Percentiles rank a stretch among this genome's conserved stretches.
Evolutionary conservation across 805 yeast species (phyloP).

Genomic region (Kluyveromyces nonfermentans): DNA sequence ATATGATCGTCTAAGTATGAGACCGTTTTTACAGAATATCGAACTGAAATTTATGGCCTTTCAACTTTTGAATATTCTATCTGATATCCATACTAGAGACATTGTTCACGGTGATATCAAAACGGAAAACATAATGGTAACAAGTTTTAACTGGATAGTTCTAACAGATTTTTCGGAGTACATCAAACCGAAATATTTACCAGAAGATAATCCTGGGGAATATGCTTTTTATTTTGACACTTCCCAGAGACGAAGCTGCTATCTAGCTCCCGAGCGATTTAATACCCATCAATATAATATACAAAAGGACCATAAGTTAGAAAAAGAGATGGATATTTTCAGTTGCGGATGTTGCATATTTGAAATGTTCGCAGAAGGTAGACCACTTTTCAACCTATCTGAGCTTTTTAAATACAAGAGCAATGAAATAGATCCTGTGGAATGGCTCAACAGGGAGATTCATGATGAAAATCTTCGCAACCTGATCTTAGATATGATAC

Average conservation of each 20-base stretch:
- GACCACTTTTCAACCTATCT: constrained; percentile 76
- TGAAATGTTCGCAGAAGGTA: constrained; percentile 79
- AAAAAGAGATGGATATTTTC: constrained; percentile 71
- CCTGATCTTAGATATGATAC: constrained; percentile 55
- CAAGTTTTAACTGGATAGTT: constrained; percentile 82
- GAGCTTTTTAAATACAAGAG: constrained; percentile 77
- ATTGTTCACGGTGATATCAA: constrained; percentile 87
- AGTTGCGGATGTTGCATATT: constrained; percentile 83
- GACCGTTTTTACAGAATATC: constrained; percentile 75
- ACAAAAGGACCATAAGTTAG: constrained; percentile 24
- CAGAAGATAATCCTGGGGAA: constrained; percentile 89
- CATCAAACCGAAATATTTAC: constrained; percentile 75
- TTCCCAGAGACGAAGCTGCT: constrained; percentile 77
- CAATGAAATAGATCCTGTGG: constrained; percentile 51
- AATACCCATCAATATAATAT: constrained; percentile 16
- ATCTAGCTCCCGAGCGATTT: constrained; percentile 92
- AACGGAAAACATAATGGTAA: constrained; percentile 77
- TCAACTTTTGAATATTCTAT: constrained; percentile 60
- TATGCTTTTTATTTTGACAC: constrained; percentile 90
- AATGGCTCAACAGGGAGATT: constrained; percentile 31
- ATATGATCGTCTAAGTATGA: constrained; percentile 77
- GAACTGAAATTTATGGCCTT: constrained; percentile 81
- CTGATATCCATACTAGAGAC: constrained; percentile 50
- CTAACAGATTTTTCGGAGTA: constrained; percentile 70
- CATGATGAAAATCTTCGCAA: constrained; percentile 40